A percentile compares a stretch with the other conserved stretches of the same genome.
These are phyloP conservation scores for Fomitopsis palustris DNA, from an alignment of 1,284 basidiomycete species.

Conservation along the genomic window DNA sequence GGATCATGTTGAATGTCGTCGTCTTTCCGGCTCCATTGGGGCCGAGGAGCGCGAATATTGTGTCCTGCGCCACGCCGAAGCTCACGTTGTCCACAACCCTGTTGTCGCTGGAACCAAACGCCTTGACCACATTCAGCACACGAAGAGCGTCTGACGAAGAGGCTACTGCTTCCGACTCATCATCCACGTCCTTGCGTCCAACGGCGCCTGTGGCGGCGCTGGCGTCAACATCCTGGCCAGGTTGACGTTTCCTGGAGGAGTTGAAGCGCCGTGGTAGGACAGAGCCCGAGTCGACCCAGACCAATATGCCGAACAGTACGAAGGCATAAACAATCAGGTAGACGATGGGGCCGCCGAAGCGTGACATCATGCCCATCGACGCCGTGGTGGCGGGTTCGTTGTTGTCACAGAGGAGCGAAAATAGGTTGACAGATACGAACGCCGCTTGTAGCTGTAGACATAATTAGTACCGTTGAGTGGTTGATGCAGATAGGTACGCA, in stretches of 20 bases:
- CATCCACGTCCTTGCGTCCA: conserved; percentile 43
- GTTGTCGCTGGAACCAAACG: conserved; percentile 43
- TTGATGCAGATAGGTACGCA: conserved; percentile 37
- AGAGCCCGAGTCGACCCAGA: conserved; percentile 61
- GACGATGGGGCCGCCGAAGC: conserved; percentile 72
- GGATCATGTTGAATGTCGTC: conserved; percentile 74
- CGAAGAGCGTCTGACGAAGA: conserved; percentile 55
- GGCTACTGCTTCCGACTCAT: conserved; percentile 48
- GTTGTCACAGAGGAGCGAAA: conserved; percentile 71
- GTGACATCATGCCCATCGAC: conserved; percentile 49
- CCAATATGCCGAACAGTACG: conserved; percentile 51
- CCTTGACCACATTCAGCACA: conserved; percentile 65
- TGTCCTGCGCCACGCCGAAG: conserved; percentile 61
- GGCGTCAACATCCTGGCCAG: background rate
- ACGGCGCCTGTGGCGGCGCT: conserved; percentile 6
- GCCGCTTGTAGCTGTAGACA: conserved; percentile 51
- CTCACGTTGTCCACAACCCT: conserved; percentile 73
- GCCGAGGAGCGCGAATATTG: conserved; percentile 72
- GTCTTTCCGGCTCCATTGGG: conserved; percentile 84
- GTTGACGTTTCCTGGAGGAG: conserved; percentile 7
- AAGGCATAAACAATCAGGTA: conserved; percentile 64
- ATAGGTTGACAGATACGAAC: conserved; percentile 73
- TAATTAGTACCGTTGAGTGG: conserved; percentile 5
- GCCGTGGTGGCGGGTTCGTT: conserved; percentile 42
- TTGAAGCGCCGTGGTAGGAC: conserved; percentile 32